Conservation (phyloP, 192 early-diverging fungal genomes). For the Martensiomyces pterosporus region DNA sequence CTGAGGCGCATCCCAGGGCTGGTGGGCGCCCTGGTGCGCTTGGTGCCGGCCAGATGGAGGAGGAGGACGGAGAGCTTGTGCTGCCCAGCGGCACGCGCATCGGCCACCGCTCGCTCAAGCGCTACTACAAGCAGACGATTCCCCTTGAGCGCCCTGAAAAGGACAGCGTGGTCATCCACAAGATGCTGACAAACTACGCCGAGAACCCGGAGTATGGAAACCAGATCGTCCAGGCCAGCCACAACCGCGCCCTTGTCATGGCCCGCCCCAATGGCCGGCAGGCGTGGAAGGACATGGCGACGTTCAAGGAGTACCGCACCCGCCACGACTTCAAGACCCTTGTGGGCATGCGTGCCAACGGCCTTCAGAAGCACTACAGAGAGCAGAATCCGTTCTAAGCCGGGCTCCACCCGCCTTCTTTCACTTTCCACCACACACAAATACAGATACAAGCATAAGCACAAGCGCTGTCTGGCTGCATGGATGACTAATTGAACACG, state of each 20-base stretch:
- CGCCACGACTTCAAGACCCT: slow-evolving; percentile 60
- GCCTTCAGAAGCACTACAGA: slow-evolving; percentile 83
- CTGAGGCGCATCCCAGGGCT: slow-evolving; percentile 20
- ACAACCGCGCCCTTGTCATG: slow-evolving; percentile 39
- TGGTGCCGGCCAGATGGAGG: slow-evolving; percentile 51
- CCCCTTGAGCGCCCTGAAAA: slow-evolving; percentile 53
- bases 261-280: slow-evolving; percentile 32
- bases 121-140: slow-evolving; percentile 84
- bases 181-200: slow-evolving; percentile 68
- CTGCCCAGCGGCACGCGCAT: slow-evolving; percentile 78
- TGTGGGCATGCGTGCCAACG: slow-evolving; percentile 74
- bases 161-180: slow-evolving; percentile 77
- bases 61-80: slow-evolving; percentile 81
- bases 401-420: no score
- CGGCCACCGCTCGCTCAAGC: slow-evolving; percentile 75
- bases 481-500: no score
- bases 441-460: no score
- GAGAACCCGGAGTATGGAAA: slow-evolving; percentile 31
- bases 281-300: slow-evolving; percentile 42
- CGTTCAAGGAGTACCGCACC: slow-evolving; percentile 58
- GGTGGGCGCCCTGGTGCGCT: slow-evolving; percentile 17
- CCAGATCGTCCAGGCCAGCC: slow-evolving; percentile 28
- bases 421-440: no score
- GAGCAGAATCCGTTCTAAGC: slow-evolving; percentile 71
- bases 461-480: no score